Base-by-base conservation (phyloP, 345 rosid species). In the Punica granatum region DNA sequence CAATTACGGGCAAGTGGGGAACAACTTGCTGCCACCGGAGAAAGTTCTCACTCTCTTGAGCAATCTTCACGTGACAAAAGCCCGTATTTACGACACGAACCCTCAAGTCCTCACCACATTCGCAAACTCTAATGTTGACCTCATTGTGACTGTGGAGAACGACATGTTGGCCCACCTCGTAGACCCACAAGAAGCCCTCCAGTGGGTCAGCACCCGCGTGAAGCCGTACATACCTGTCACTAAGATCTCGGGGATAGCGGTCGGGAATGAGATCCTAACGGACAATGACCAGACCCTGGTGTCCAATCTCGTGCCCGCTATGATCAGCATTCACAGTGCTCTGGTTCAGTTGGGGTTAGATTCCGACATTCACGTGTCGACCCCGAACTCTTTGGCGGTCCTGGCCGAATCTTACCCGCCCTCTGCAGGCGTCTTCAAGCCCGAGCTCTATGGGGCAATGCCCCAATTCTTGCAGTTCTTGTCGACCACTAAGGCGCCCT, bases 401-500 rank as follows among this genome's bases (percentile, higher is more conserved):
- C 73, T 81, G 33, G 77, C 81, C 3, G 68, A 51, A 60, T 75
- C 81, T 15, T 81, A 77, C 64, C 84, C 84, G 0, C 84, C 84
- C 3, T 81, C 84, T 23, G 73, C 77, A 9, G 84, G 81, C 28
- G 56, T 63, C 33, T 81, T 81, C 67, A 73, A 75, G 66, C 68
- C 81, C 34, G 36, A 69, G 6, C 70, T 74, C 73, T 73, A 73
- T 53, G 58, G 71, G 31, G 71, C 73, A 30, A 66, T 81, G 46
- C 75, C 68, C 60, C 81, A 77, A 56, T 32, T 81, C 58, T 77
- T 81, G 63, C 79, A 68, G 71, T 81, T 81, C 65, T 53, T 81
- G 69, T 67, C 75, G 73, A 72, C 75, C 46, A 81, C 84, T 4
- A 63, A 70, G 63, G 75, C 84, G 4, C 63, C 60, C 18, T 77